Base-by-base conservation (phyloP, 2,329 filamentous ascomycete species). In the Alternaria hordeiaustralica region DNA sequence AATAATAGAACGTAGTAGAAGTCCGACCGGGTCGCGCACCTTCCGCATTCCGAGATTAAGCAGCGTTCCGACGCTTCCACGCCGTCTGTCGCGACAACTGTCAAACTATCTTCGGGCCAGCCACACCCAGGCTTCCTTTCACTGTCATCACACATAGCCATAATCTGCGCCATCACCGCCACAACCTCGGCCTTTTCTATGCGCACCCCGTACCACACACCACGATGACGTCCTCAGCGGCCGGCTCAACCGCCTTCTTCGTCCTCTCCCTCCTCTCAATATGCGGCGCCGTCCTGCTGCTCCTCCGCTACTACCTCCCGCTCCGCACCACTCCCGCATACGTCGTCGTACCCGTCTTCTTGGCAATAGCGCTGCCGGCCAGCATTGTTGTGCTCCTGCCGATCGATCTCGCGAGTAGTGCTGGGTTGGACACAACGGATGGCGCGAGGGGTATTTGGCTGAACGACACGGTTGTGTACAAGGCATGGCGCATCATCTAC, bases 401-500 rank as follows among this genome's bases (percentile, higher is more conserved):
- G 6, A 96, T 99, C 79, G 96, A 99, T 80, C 89, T 99, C 69
- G 94, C 95, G 1, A 97, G 94, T 7, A 95, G 88, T 76, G 90
- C 92, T 21, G 87, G 89, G 51, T 89, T 89, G 55, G 89, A 92
- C 36, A 63, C 61, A 64, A 90, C 92, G 79, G 89, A 87, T 64
- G 86, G 87, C 15, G 86, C 88, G 15, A 88, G 90, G 71, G 96
- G 94, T 33, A 92, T 99, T 75, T 97, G 94, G 93, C 87, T 99
- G 33, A 91, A 92, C 6, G 86, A 91, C 69, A 84, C 89, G 54
- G 87, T 94, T 26, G 85, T 97, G 53, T 84, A 96, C 74, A 93
- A 97, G 23, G 91, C 91, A 61, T 99, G 96, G 96, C 88, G 95
- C 76, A 95, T 99, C 68, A 91, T 92, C 20, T 99, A 99, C 82